phyloP scores from a whole-genome alignment of 2,329 filamentous ascomycete species.

The Huntiella omanensis region DNA sequence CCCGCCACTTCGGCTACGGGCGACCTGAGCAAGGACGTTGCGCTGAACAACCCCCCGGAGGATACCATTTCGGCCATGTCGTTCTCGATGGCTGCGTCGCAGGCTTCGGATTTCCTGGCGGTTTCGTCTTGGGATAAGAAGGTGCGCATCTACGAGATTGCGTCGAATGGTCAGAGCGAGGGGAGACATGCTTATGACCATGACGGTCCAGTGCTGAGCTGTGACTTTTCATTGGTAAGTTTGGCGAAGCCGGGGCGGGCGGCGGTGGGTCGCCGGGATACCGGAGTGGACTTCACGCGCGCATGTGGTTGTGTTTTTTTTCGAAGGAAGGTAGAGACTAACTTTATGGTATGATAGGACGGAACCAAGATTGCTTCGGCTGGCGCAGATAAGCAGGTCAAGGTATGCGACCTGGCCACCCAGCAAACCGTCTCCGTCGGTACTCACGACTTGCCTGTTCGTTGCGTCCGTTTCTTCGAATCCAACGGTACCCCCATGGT shows the following conservation, averaged over 20 bases:
- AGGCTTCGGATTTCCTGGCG: slow-evolving; percentile 58
- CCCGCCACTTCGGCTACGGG: slow-evolving; percentile 51
- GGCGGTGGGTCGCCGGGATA: too few relatives aligned
- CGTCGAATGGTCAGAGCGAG: slow-evolving; percentile 54
- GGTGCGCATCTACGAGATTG: slow-evolving; percentile 89
- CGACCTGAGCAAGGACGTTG: slow-evolving; percentile 77
- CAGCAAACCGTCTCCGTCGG: slow-evolving; percentile 55
- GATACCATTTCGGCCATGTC: slow-evolving; percentile 78
- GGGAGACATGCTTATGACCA: slow-evolving; percentile 77
- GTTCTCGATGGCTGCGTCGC: slow-evolving; percentile 47
- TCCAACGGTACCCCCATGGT: slow-evolving; percentile 57
- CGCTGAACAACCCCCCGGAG: slow-evolving; percentile 57
- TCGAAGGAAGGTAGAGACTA: too few relatives aligned
- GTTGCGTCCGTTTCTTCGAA: slow-evolving; percentile 61
- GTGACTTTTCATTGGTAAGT: slow-evolving; percentile 73
- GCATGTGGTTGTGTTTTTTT: too few relatives aligned
- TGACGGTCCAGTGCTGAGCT: slow-evolving; percentile 65
- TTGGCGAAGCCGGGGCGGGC: neutral
- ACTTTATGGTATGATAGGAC: slow-evolving; percentile 37
- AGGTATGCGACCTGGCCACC: slow-evolving; percentile 63
- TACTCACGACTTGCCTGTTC: slow-evolving; percentile 68
- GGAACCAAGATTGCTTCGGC: slow-evolving; percentile 74
- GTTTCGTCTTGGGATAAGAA: slow-evolving; percentile 96
- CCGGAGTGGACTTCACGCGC: too few relatives aligned
- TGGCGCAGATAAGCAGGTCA: slow-evolving; percentile 79